These are phyloP conservation scores for Dryas octopetala DNA, from an alignment of 306 rosid species.

Conservation along the genomic window DNA sequence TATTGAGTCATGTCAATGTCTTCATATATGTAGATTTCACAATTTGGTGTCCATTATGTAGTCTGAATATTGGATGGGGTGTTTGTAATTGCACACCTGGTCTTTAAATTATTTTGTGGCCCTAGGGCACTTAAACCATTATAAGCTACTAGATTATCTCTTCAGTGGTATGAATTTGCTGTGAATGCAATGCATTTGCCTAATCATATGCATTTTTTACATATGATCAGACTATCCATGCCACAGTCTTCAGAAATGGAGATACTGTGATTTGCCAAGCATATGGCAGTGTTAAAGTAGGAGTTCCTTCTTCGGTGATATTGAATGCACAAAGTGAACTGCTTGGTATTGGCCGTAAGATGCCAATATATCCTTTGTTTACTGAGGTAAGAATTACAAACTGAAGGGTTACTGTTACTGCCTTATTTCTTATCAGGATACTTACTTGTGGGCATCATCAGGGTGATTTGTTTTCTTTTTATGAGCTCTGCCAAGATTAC, in stretches of 20 bases:
- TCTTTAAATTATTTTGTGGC: background rate
- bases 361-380: slow-evolving; percentile 82
- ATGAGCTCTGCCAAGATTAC: slow-evolving; percentile 84
- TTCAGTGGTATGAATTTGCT: background rate
- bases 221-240: slow-evolving; percentile 63
- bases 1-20: background rate
- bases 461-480: slow-evolving; percentile 84
- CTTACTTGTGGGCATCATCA: slow-evolving; percentile 37
- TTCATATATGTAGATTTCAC: too few species aligned
- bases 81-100: background rate
- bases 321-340: slow-evolving; percentile 82
- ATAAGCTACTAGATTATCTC: background rate
- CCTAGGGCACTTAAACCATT: background rate
- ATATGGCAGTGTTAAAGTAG: slow-evolving; percentile 59
- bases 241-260: slow-evolving; percentile 51
- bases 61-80: background rate
- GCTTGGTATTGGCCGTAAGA: slow-evolving; percentile 72
- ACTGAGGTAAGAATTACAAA: slow-evolving; percentile 59
- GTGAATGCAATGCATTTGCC: slow-evolving; percentile 8
- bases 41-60: background rate
- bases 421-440: slow-evolving; percentile 28
- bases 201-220: slow-evolving; percentile 28
- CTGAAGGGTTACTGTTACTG: slow-evolving; percentile 11
- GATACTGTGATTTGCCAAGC: slow-evolving; percentile 64
- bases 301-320: slow-evolving; percentile 60